These are phyloP conservation scores for Sodiomyces alkalinus DNA, from an alignment of 2,329 filamentous ascomycete species.

Conservation along the genomic window DNA sequence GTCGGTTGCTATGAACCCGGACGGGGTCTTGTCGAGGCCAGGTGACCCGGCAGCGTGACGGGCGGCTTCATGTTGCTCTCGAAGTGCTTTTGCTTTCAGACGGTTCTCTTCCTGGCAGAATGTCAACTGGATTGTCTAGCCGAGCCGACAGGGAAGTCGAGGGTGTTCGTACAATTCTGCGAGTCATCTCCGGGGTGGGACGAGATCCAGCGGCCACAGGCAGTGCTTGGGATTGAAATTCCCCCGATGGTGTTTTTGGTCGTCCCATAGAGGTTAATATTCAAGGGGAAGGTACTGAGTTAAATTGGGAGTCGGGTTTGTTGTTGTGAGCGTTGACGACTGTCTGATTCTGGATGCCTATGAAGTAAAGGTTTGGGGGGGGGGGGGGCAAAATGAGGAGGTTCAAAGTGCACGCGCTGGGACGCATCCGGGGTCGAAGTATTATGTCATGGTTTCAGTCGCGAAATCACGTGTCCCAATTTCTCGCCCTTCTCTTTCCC, in stretches of 20 bases:
- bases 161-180: conserved; percentile 32
- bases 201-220: conserved; percentile 23
- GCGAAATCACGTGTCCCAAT: conserved; percentile 9
- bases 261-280: too few species aligned
- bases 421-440: conserved; percentile 1
- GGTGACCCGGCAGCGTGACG: conserved; percentile 28
- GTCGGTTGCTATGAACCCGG: conserved; percentile 57
- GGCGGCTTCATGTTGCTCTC: conserved; percentile 56
- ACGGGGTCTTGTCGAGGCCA: conserved; percentile 33
- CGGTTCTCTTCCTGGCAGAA: conserved; percentile 64
- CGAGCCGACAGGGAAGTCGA: not conserved
- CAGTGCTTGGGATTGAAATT: too few species aligned
- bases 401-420: not conserved
- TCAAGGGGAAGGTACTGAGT: too few species aligned
- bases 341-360: too few species aligned
- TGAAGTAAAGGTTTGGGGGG: not conserved
- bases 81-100: conserved; percentile 75
- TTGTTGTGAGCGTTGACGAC: too few species aligned
- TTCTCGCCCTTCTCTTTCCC: too few species aligned
- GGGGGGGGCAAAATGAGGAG: not conserved
- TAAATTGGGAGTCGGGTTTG: not conserved
- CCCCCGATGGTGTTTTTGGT: conserved; percentile 27
- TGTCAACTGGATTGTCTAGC: conserved; percentile 5
- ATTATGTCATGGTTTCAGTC: conserved; percentile 7
- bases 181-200: conserved; percentile 37